Base-by-base conservation (phyloP, 106 monocot species). In the Amphibolis antarctica region DNA sequence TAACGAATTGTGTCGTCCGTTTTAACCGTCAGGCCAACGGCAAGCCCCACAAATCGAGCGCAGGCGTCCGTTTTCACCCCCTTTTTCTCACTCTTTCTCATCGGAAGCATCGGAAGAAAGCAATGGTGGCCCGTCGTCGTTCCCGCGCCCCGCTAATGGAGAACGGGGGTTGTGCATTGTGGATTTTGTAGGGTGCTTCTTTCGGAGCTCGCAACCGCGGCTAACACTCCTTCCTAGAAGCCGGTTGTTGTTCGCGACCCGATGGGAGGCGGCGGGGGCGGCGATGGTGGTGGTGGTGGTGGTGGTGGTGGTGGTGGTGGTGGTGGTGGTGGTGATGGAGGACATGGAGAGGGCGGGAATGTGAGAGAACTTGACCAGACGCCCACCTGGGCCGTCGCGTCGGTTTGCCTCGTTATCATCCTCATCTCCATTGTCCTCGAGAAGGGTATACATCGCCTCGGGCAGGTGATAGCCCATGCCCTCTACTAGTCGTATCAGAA, bases 281-380 rank as follows among this genome's bases (percentile, higher is more conserved):
- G 28, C 15, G 26, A 0, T 1, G 7, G 13, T 18, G 30, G 31
- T n/a, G 60, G 60, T 6, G 60, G 60, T 11, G 60, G 29, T 30
- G 59, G 36, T 17, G 60, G 60, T 31, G 60, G 55, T 11, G 25
- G 12, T 12, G 30, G 60, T 17, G 60, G 30, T 15, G 59, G 25
- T 28, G 15, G 28, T 15, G 62, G 44, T 9, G 63, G 43, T 24
- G 63, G 44, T 1, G 66, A 53, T 11, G 42, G 42, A 21, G 66
- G 9, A 51, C 30, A 24, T 1, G 65, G 28, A 15, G 26, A 0
- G 0, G 7, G 13, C 18, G 30, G 31, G 18, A 44, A 0, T 21
- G 66, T 55, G 48, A 73, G 73, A 65, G 46, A 66, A 54, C 46
- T 73, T 55, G 73, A 73, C 19, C 73, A 73, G 66, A 73, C 73